Percentiles rank a stretch among this genome's conserved stretches.
Conservation (phyloP, 2,329 filamentous ascomycete genomes). For the Tympanopsis confertula region DNA sequence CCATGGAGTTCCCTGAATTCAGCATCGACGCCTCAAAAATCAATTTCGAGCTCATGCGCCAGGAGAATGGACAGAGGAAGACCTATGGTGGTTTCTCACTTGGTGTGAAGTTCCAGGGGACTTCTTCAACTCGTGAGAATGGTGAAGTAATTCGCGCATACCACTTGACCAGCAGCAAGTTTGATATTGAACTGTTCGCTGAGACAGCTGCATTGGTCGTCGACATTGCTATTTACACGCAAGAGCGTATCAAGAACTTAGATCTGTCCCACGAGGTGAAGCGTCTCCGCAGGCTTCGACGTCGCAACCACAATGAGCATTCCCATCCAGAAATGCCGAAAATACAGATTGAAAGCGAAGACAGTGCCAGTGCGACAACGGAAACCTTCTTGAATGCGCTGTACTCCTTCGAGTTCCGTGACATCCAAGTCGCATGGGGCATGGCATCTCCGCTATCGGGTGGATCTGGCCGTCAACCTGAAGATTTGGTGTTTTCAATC, state of each 20-base stretch:
- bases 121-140: constrained; percentile 48
- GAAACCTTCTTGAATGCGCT: constrained; percentile 63
- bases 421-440: constrained; percentile 76
- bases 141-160: constrained; percentile 60
- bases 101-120: constrained; percentile 63
- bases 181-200: constrained; percentile 71
- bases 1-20: constrained; percentile 55
- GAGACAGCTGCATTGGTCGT: constrained; percentile 83
- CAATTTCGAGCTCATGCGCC: constrained; percentile 59
- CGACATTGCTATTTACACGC: constrained; percentile 79
- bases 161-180: constrained; percentile 62
- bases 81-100: constrained; percentile 70
- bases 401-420: constrained; percentile 69
- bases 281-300: constrained; percentile 68
- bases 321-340: constrained; percentile 41
- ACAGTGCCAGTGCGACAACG: constrained; percentile 45
- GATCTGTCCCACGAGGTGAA: constrained; percentile 80
- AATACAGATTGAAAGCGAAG: constrained; percentile 36
- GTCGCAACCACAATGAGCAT: neutral
- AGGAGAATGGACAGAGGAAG: constrained; percentile 37
- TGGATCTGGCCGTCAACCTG: constrained; percentile 32
- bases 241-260: constrained; percentile 81
- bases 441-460: constrained; percentile 44
- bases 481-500: constrained; percentile 75
- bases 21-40: constrained; percentile 65